Percentiles rank a stretch among this genome's conserved stretches.
phyloP scores from a whole-genome alignment of 2,329 filamentous ascomycete species.

The Fusarium tanahbumbuense region DNA sequence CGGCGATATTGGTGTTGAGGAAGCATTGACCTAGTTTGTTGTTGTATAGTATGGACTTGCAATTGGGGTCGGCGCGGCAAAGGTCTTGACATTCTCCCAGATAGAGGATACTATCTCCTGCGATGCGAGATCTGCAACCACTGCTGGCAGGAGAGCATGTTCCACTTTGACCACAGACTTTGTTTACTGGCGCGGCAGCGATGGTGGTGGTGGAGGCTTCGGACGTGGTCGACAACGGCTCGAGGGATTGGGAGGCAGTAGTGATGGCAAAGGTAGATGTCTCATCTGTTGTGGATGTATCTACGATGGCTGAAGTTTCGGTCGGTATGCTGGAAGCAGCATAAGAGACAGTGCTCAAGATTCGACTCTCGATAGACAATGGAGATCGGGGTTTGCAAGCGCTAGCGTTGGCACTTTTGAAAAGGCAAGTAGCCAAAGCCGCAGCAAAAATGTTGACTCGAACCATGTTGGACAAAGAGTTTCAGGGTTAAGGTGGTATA shows the following conservation, averaged over 20 bases:
- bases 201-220: neutral
- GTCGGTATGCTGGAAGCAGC: neutral
- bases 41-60: neutral
- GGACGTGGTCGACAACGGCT: neutral
- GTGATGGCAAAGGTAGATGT: neutral
- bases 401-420: neutral
- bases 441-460: neutral
- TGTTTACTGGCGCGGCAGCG: neutral
- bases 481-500: too few species aligned
- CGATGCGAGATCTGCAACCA: neutral
- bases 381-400: neutral
- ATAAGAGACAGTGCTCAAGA: neutral
- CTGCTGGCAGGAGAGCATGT: neutral
- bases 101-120: neutral
- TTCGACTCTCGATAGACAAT: neutral
- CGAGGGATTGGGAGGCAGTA: neutral
- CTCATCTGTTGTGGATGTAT: neutral
- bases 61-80: neutral
- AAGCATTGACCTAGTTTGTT: neutral
- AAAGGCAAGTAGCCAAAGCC: neutral
- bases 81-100: neutral
- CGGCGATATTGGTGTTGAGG: neutral
- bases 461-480: neutral
- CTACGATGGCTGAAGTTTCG: neutral
- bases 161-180: neutral